Percentiles rank a stretch among this genome's conserved stretches.
phyloP scores from a whole-genome alignment of 805 yeast genomes.

The Hanseniaspora meyeri region DNA sequence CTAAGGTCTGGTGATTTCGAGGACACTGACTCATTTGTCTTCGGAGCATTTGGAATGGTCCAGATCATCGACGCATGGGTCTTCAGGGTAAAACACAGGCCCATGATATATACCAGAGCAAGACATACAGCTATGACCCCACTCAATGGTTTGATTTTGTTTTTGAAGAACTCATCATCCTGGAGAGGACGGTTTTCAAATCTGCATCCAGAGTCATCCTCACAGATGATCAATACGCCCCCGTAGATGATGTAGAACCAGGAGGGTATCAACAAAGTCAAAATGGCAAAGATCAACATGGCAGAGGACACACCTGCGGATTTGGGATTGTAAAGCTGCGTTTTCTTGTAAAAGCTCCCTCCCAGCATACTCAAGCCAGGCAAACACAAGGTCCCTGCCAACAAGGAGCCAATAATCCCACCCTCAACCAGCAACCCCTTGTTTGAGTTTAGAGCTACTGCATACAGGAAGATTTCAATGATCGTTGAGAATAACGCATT shows the following conservation, averaged over 20 bases:
- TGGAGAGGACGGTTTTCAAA: conserved; percentile 66
- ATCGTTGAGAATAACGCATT: conserved; percentile 95
- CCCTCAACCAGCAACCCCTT: conserved; percentile 92
- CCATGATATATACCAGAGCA: conserved; percentile 74
- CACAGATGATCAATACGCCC: conserved; percentile 64
- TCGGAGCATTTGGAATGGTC: conserved; percentile 48
- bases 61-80: conserved; percentile 96
- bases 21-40: background rate
- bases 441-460: conserved; percentile 76
- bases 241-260: conserved; percentile 84
- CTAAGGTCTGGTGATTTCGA: background rate
- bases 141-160: conserved; percentile 71
- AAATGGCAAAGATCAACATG: conserved; percentile 79
- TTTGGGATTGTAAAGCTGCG: conserved; percentile 89
- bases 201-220: conserved; percentile 41
- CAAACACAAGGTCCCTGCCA: conserved; percentile 80
- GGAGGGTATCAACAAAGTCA: conserved; percentile 88
- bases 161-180: conserved; percentile 51
- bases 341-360: conserved; percentile 83
- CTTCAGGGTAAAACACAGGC: conserved; percentile 81
- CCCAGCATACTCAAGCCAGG: conserved; percentile 98
- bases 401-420: conserved; percentile 80
- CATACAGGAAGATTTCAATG: conserved; percentile 82
- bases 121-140: conserved; percentile 66
- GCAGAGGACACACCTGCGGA: conserved; percentile 97